These are phyloP conservation scores for Periconia digitata DNA, from an alignment of 2,329 filamentous ascomycete species.

Conservation along the genomic window DNA sequence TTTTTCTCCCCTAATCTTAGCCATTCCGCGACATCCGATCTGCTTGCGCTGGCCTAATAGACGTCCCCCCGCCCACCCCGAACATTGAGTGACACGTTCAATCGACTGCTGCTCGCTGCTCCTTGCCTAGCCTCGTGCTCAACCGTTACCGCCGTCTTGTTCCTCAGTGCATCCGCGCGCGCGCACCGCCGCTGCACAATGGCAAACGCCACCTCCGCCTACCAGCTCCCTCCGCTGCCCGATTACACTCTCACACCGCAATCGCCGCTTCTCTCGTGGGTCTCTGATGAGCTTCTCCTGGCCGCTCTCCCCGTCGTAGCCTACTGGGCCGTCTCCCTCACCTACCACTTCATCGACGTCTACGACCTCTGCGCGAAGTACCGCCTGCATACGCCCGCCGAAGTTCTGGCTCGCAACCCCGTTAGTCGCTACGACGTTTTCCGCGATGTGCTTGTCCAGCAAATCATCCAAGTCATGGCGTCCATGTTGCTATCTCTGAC, in stretches of 20 bases:
- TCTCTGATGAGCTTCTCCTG: slow-evolving; percentile 79
- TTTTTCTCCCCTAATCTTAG: slow-evolving; percentile 20
- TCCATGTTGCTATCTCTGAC: slow-evolving; percentile 68
- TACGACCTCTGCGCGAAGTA: slow-evolving; percentile 88
- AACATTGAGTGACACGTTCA: too few relatives aligned
- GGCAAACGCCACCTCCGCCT: slow-evolving; percentile 51
- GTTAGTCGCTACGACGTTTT: slow-evolving; percentile 83
- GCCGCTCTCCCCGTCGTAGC: slow-evolving; percentile 75
- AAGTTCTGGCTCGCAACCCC: slow-evolving; percentile 84
- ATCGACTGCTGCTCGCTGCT: slow-evolving; percentile 2
- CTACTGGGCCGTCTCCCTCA: slow-evolving; percentile 84
- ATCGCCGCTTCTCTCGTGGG: slow-evolving; percentile 71
- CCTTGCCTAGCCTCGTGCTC: not conserved
- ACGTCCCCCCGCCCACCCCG: not conserved
- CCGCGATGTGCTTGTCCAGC: slow-evolving; percentile 88
- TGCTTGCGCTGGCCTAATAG: slow-evolving; percentile 2
- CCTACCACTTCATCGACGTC: slow-evolving; percentile 86
- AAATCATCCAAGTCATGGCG: slow-evolving; percentile 80
- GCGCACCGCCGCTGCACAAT: slow-evolving; percentile 26
- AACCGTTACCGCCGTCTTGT: not conserved
- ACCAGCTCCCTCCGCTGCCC: slow-evolving; percentile 80
- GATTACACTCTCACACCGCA: slow-evolving; percentile 73
- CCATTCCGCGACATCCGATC: slow-evolving; percentile 30
- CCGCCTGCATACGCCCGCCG: slow-evolving; percentile 90
- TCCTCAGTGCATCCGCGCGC: slow-evolving; percentile 6